These are phyloP conservation scores for Kodamaea hsintzibuensis DNA, from an alignment of 805 yeast genomes.

Conservation along the genomic window DNA sequence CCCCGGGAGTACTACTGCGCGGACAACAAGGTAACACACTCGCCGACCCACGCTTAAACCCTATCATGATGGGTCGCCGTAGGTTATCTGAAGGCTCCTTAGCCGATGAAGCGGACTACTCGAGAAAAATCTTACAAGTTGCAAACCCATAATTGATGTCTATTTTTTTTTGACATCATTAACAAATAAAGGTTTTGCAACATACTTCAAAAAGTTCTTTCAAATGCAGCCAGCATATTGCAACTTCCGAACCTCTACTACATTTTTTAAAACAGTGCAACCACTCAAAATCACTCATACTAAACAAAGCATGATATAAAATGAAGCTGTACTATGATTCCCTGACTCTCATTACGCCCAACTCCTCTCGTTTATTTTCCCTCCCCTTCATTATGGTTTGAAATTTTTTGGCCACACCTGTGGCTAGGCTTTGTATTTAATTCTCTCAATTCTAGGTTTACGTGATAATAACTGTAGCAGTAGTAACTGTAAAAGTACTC, in stretches of 20 bases:
- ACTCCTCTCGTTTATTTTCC: background rate
- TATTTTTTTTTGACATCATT: background rate
- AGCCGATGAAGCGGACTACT: conserved; percentile 82
- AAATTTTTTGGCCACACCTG: background rate
- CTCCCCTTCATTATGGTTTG: background rate
- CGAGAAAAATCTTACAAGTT: conserved; percentile 78
- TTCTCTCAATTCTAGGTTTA: conserved; percentile 6
- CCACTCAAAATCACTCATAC: background rate
- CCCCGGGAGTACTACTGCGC: background rate
- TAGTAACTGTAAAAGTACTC: no score
- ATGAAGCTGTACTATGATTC: no score
- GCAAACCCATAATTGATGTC: conserved; percentile 61
- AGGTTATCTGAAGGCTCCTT: conserved; percentile 82
- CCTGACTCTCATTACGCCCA: background rate
- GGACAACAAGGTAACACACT: conserved; percentile 14
- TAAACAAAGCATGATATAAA: no score
- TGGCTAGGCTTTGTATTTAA: conserved; percentile 6
- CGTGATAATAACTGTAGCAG: conserved; percentile 2
- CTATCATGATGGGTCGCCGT: conserved; percentile 78
- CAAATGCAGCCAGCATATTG: no score
- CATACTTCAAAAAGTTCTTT: no score
- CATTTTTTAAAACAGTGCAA: no score
- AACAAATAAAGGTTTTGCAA: background rate
- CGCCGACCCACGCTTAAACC: conserved; percentile 67
- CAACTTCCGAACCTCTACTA: no score